Base-by-base conservation (phyloP, 768 basidiomycete species). In the Rubroboletus pulcherrimus region DNA sequence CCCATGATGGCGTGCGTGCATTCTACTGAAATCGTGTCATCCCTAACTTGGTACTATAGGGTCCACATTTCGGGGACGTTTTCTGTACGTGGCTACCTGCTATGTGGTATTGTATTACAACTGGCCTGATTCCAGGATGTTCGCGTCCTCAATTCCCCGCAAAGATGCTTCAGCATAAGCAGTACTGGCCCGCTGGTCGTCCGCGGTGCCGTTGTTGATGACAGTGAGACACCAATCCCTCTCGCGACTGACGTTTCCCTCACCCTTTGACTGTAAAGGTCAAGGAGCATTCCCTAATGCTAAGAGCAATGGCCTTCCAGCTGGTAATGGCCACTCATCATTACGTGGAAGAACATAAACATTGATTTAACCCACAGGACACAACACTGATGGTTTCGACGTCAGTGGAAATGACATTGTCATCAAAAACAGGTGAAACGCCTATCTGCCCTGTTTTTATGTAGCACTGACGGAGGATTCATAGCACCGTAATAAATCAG, bases 371-470 rank as follows among this genome's bases (percentile, higher is more conserved):
- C 4, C n/a, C 15, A 38, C 24, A 71, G 79, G 74, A 26, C 77
- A 64, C 60, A 82, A 82, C 57, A 82, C 78, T 2, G 80, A 82
- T 39, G 81, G 78, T 14, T 81, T 82, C 42, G 80, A 81, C 48
- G 63, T 73, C 51, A 57, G 66, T 46, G 75, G 74, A 15, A 66
- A 74, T 44, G 49, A 63, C 8, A 0, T 81, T 33, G 64, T 70
- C 5, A 79, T 81, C 34, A 38, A 54, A 21, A 35, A 59, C 0
- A 19, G 71, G 69, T 72, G 42, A 53, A 19, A 39, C 34, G 1
- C 2, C 2, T n/a, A 8, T 19, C 10, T 39, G 3, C 29, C 9
- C 15, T 10, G 15, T 26, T 26, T 43, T 7, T 17, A 29, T 35
- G 31, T 1, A 5, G 1, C 3, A 43, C 17, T 57, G 15, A 67